Percentiles rank a stretch among this genome's conserved stretches.
These are phyloP conservation scores for Dictyostelium gargantuum DNA, from an alignment of 208 protist genomes.

Conservation along the genomic window DNA sequence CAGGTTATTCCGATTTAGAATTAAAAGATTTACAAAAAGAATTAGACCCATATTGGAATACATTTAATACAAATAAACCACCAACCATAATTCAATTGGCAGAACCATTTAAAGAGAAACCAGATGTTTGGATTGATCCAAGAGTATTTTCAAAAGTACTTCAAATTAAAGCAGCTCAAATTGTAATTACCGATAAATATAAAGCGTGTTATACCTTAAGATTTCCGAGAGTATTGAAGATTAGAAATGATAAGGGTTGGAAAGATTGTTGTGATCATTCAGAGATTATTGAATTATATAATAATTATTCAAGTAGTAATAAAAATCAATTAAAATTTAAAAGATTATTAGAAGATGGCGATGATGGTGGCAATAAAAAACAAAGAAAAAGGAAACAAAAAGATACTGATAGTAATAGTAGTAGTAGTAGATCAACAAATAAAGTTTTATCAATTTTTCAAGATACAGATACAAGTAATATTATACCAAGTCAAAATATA, in stretches of 20 bases:
- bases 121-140: constrained; percentile 78
- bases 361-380: not conserved
- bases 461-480: constrained; percentile 69
- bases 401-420: not conserved
- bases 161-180: constrained; percentile 76
- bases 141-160: constrained; percentile 60
- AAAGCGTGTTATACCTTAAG: constrained; percentile 67
- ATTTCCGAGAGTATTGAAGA: constrained; percentile 75
- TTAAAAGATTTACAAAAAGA: constrained; percentile 59
- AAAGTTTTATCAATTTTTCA: constrained; percentile 38
- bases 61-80: constrained; percentile 5
- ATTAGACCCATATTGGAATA: constrained; percentile 70
- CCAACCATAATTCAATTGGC: constrained; percentile 53
- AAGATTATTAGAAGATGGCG: not conserved
- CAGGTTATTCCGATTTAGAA: constrained; percentile 72
- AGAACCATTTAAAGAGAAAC: constrained; percentile 65
- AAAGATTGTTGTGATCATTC: not conserved
- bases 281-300: not conserved
- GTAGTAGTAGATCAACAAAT: no score
- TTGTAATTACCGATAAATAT: constrained; percentile 74
- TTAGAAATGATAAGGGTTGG: constrained; percentile 76
- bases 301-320: not conserved
- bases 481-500: not conserved
- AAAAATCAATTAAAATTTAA: not conserved
- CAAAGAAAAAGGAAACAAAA: not conserved